Evolutionary conservation across 139 green algal genomes (phyloP).

Genomic region (Chlorella sorokiniana): DNA sequence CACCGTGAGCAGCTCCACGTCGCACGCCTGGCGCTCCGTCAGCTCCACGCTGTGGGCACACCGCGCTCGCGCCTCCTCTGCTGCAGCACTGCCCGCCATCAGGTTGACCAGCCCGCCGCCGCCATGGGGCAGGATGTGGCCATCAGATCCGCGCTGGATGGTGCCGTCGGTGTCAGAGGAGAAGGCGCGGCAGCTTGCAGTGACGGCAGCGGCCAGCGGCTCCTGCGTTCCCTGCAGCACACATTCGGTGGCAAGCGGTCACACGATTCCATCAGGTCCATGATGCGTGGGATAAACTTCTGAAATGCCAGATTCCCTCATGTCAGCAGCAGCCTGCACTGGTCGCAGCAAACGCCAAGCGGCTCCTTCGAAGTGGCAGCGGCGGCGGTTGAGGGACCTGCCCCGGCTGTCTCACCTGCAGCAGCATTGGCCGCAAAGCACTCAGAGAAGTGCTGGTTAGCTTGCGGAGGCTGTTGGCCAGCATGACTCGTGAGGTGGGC

Average conservation of each 20-base stretch:
- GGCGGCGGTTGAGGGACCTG: neutral
- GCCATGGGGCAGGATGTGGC: conserved; percentile 43
- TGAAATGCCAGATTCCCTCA: neutral
- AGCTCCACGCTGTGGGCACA: conserved; percentile 80
- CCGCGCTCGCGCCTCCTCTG: conserved; percentile 40
- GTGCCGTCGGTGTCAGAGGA: conserved; percentile 7
- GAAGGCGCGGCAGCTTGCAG: neutral
- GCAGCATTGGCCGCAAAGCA: conserved; percentile 16
- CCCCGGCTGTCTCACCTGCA: neutral
- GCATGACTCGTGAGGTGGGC: neutral
- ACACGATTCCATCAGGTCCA: too few relatives aligned
- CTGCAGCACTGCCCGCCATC: conserved; percentile 26
- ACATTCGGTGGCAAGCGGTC: neutral
- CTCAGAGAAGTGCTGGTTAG: neutral
- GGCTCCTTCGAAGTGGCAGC: neutral
- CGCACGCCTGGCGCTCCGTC: conserved; percentile 85
- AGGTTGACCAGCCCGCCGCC: conserved; percentile 42
- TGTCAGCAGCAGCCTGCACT: neutral
- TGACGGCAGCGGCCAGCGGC: conserved; percentile 1
- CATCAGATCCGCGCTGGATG: conserved; percentile 35
- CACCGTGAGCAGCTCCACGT: conserved; percentile 91
- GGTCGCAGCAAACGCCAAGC: too few relatives aligned
- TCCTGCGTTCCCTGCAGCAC: neutral
- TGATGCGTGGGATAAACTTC: too few relatives aligned
- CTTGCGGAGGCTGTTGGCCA: conserved; percentile 1